Conservation (phyloP, 1,284 basidiomycete genomes). For the Ganoderma multipileum region DNA sequence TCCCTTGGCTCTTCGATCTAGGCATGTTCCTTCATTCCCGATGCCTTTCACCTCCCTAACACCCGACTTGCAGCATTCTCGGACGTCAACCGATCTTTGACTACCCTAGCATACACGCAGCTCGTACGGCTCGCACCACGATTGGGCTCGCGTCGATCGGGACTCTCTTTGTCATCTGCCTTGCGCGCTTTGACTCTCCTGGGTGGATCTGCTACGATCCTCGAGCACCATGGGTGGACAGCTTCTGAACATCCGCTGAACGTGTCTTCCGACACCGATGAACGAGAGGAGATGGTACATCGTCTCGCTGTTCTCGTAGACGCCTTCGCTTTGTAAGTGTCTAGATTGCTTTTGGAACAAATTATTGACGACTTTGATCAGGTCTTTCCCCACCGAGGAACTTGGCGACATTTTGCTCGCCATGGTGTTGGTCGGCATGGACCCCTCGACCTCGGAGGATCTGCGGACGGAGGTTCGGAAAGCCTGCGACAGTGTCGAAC, state of each 20-base stretch:
- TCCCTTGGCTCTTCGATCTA: conserved; percentile 37
- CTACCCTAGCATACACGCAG: conserved; percentile 23
- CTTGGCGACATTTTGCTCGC: conserved; percentile 56
- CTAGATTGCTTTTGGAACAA: conserved; percentile 15
- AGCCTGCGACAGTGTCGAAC: conserved; percentile 13
- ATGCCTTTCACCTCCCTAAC: not conserved
- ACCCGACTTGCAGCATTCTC: conserved; percentile 18
- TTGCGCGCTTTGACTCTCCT: conserved; percentile 25
- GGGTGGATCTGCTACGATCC: conserved; percentile 27
- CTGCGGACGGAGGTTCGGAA: conserved; percentile 49
- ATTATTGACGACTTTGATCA: conserved; percentile 28
- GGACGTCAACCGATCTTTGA: conserved; percentile 2
- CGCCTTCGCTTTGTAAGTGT: conserved; percentile 54
- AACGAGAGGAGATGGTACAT: conserved; percentile 42
- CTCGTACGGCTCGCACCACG: conserved; percentile 17
- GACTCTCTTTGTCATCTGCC: conserved; percentile 16
- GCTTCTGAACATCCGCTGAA: not conserved
- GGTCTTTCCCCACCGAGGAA: conserved; percentile 44
- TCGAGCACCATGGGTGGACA: conserved; percentile 25
- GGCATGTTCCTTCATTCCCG: conserved; percentile 22
- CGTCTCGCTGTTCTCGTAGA: conserved; percentile 53
- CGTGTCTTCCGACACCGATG: conserved; percentile 20
- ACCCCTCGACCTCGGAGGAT: conserved; percentile 51
- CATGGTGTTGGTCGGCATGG: conserved; percentile 63
- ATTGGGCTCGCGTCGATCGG: conserved; percentile 12